Evolutionary conservation across 1,139 yeast genomes (phyloP).

Genomic region (Pichia sp.): DNA sequence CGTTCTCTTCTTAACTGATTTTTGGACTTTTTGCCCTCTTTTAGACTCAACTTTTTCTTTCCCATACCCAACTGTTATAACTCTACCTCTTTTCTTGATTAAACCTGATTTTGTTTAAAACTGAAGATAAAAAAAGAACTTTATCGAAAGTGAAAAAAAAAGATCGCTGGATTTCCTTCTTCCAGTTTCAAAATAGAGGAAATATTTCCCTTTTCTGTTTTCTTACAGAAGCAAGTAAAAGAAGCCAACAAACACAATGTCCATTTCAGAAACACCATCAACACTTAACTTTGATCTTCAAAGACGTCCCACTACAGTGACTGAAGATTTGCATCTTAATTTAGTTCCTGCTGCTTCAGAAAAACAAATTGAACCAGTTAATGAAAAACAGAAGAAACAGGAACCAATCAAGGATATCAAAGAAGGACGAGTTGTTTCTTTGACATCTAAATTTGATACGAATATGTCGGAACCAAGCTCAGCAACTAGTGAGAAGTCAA

Average conservation of each 20-base stretch:
- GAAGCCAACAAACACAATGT: background rate
- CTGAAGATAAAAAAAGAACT: background rate
- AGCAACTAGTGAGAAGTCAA: background rate
- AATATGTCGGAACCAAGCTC: background rate
- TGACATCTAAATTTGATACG: background rate
- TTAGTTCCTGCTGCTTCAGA: background rate
- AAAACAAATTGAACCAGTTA: background rate
- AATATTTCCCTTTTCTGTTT: too few species aligned
- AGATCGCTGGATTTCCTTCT: background rate
- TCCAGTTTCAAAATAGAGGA: background rate
- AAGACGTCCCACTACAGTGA: constrained; percentile 4
- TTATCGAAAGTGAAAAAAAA: background rate
- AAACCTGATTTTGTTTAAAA: background rate
- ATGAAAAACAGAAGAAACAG: background rate
- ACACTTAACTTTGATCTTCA: background rate
- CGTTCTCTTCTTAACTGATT: constrained; percentile 61
- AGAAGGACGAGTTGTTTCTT: background rate
- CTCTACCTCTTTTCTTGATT: background rate
- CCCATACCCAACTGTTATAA: background rate
- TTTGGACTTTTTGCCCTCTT: constrained; percentile 35
- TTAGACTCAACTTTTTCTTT: background rate
- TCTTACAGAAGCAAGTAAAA: too few species aligned
- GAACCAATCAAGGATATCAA: background rate
- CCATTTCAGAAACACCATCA: background rate
- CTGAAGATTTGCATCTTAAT: constrained; percentile 6